Conservation (phyloP, 805 yeast genomes). For the Saturnispora kantuleensis region DNA sequence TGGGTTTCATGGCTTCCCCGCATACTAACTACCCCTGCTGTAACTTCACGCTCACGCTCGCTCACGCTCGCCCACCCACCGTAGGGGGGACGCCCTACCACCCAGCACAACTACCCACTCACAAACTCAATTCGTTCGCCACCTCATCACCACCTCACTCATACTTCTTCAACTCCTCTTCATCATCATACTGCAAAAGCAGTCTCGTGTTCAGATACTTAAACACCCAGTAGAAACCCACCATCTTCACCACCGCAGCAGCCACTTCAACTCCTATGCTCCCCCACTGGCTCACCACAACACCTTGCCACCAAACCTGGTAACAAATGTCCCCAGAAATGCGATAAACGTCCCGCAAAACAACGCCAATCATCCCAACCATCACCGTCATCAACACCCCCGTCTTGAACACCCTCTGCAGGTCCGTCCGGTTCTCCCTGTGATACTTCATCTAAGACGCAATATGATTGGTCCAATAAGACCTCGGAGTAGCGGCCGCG, state of each 20-base stretch:
- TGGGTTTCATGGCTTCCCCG: too few species aligned
- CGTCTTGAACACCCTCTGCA: conserved; percentile 15
- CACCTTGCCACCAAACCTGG: conserved; percentile 1
- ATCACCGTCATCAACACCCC: conserved; percentile 12
- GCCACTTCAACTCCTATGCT: conserved; percentile 10
- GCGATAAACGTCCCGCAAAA: conserved; percentile 11
- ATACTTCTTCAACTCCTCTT: conserved; percentile 22
- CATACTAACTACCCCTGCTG: too few species aligned
- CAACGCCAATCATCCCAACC: conserved; percentile 7
- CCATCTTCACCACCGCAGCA: conserved; percentile 13
- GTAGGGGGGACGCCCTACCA: too few species aligned
- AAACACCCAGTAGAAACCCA: conserved; percentile 11
- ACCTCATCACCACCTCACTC: conserved; percentile 7
- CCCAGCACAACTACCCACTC: too few species aligned
- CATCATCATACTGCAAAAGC: conserved; percentile 18
- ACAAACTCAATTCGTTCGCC: too few species aligned
- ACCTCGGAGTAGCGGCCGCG: conserved; percentile 9
- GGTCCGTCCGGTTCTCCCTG: background rate
- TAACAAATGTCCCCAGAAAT: conserved; percentile 6
- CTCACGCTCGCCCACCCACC: too few species aligned
- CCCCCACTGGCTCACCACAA: background rate
- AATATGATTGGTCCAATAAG: background rate
- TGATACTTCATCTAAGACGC: background rate
- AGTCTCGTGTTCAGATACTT: conserved; percentile 17
- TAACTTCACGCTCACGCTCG: too few species aligned